phyloP scores from a whole-genome alignment of 768 basidiomycete genomes.

The Boletus sp. region DNA sequence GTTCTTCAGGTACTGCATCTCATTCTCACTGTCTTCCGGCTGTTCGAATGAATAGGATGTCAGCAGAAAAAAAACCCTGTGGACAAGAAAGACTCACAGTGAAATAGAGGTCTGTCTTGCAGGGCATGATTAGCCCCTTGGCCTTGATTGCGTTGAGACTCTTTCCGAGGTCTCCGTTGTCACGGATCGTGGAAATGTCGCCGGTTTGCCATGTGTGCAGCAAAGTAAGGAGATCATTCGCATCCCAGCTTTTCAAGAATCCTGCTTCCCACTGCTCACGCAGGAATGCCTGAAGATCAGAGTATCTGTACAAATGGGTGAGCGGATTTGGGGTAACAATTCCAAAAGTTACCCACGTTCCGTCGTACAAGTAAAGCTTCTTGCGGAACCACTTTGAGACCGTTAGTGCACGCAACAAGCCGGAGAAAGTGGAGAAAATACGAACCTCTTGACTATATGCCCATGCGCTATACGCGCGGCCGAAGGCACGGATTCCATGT shows the following conservation, averaged over 20 bases:
- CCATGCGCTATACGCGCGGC: constrained; percentile 55
- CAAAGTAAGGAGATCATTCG: constrained; percentile 51
- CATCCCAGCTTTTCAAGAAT: constrained; percentile 47
- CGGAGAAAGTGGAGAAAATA: neutral
- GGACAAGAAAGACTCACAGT: constrained; percentile 32
- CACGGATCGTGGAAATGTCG: constrained; percentile 44
- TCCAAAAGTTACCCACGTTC: constrained; percentile 30
- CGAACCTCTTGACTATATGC: constrained; percentile 54
- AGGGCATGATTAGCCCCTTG: constrained; percentile 55
- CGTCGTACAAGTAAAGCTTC: constrained; percentile 40
- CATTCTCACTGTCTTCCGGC: constrained; percentile 53
- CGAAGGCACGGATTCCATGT: constrained; percentile 53
- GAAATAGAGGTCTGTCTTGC: constrained; percentile 58
- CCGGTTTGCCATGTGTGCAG: constrained; percentile 48
- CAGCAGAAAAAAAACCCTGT: neutral
- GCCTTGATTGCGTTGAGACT: constrained; percentile 45
- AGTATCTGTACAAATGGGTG: constrained; percentile 32
- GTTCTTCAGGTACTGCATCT: constrained; percentile 40
- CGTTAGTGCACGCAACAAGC: neutral
- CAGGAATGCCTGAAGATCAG: constrained; percentile 46
- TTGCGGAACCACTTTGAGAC: constrained; percentile 50
- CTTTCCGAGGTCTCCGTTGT: constrained; percentile 40
- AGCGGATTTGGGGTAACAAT: neutral
- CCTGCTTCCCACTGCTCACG: constrained; percentile 50
- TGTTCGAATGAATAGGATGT: constrained; percentile 13